Evolutionary conservation across 352 stramenopile species (phyloP), one percentile per base, ranked within the genome.

Genomic region (Peronosclerospora sorghi): DNA sequence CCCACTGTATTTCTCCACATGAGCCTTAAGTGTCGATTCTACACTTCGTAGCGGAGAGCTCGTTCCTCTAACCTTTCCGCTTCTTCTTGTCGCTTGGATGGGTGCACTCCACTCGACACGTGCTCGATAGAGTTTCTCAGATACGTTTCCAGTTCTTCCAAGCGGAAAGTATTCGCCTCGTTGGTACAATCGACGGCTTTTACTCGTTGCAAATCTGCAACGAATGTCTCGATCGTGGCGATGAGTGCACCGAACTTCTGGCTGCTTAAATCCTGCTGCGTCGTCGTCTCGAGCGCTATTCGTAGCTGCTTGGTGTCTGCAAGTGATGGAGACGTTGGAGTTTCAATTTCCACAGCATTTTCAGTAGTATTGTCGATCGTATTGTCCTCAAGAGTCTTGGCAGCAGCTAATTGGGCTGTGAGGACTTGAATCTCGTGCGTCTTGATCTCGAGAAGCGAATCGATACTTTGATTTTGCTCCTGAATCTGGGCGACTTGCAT

Each of bases 391-490:
- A 34, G 17, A 9, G 28, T 34, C 26, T 71, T 42, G 2, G 36
- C 35, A 4, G 48, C 48, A 5, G 39, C 41, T 1, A 75, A 35
- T 15, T 68, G 48, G 5, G 62, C 47, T 2, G 57, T 62, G 9
- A 78, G 54, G 43, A 59, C 47, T 30, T 64, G 50, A 41, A 78
- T 68, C 38, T 75, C 64, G 0, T 62, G 65, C 41, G 45, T 73
- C 32, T 75, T 75, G 14, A 62, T 71, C 43, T 75, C 67, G 8
- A 78, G 23, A 36, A 71, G 48, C 23, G 58, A 60, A 29, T 64
- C 64, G 14, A 78, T 63, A 39, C 62, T 75, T 30, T 63, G 64
- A 35, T 56, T 73, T 17, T 73, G 51, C 12, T 65, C 58, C 2
- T 65, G 67, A 7, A 78, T 62, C 8, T 63, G 51, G n/a, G 54